Percentiles rank a stretch among this genome's conserved stretches.
These are phyloP conservation scores for Tinospora cordifolia DNA, from an alignment of 164 flowering plant species.

Conservation along the genomic window DNA sequence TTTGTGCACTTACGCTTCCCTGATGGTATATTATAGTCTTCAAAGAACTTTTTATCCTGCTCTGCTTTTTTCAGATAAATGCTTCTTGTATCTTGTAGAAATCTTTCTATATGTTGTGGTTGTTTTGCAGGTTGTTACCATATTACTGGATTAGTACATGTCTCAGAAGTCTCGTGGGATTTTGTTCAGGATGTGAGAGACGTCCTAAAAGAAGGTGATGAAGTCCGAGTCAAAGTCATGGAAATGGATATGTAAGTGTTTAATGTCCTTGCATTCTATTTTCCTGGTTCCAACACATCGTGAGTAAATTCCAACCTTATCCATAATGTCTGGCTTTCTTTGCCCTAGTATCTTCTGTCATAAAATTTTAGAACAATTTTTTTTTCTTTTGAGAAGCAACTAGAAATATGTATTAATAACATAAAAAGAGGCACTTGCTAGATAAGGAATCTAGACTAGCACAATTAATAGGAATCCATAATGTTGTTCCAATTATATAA, in stretches of 20 bases:
- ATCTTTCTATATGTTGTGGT: constrained; percentile 8
- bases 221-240: constrained; percentile 62
- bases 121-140: constrained; percentile 57
- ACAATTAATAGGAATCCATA: too few relatives aligned
- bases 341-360: background rate
- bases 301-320: background rate
- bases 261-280: background rate
- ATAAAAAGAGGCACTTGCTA: too few relatives aligned
- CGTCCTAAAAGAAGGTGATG: constrained; percentile 63
- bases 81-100: background rate
- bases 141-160: constrained; percentile 85
- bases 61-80: background rate
- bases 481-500: too few relatives aligned
- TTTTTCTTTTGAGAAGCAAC: too few relatives aligned
- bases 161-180: constrained; percentile 97
- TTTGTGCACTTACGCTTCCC: constrained; percentile 75
- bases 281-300: background rate
- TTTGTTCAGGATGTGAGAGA: constrained; percentile 81
- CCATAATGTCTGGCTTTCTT: background rate
- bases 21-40: constrained; percentile 47
- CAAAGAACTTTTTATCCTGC: background rate
- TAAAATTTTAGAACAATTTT: too few relatives aligned
- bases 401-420: too few relatives aligned
- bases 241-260: constrained; percentile 55
- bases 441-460: too few relatives aligned